Percentiles rank a stretch among this genome's conserved stretches.
phyloP scores from a whole-genome alignment of 1,284 basidiomycete species.

The Heterobasidion annosum region DNA sequence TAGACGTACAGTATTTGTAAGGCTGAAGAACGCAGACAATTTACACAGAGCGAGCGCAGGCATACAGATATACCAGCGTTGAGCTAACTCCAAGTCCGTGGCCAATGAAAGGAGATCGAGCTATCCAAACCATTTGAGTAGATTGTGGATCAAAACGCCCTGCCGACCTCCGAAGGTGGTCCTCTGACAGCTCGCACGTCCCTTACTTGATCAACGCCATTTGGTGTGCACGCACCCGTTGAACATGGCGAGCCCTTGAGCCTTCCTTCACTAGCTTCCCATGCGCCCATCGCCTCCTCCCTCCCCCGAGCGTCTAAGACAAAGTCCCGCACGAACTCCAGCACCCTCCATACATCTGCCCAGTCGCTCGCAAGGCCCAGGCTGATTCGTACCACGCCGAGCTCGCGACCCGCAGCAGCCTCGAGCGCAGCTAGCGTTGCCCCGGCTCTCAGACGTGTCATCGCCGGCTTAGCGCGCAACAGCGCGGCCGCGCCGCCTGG shows the following conservation, averaged over 20 bases:
- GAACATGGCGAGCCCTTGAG: neutral
- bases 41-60: too few relatives aligned
- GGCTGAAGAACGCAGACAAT: too few relatives aligned
- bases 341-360: slow-evolving; percentile 63
- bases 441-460: slow-evolving; percentile 40
- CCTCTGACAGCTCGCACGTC: neutral
- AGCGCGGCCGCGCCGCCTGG: slow-evolving; percentile 69
- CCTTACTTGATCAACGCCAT: too few relatives aligned
- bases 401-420: slow-evolving; percentile 48
- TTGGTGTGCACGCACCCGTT: too few relatives aligned
- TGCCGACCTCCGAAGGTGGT: neutral
- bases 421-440: slow-evolving; percentile 46
- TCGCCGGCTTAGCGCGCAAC: slow-evolving; percentile 57
- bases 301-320: slow-evolving; percentile 1
- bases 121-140: neutral
- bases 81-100: too few relatives aligned
- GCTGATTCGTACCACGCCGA: slow-evolving; percentile 69
- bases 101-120: neutral
- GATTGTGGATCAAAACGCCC: neutral
- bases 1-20: too few relatives aligned
- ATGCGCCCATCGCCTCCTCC: neutral
- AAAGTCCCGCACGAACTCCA: slow-evolving; percentile 26
- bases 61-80: too few relatives aligned
- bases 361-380: slow-evolving; percentile 70
- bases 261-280: neutral